Base-by-base conservation (phyloP, 1,284 basidiomycete species). In the Apiotrichum siamense region DNA sequence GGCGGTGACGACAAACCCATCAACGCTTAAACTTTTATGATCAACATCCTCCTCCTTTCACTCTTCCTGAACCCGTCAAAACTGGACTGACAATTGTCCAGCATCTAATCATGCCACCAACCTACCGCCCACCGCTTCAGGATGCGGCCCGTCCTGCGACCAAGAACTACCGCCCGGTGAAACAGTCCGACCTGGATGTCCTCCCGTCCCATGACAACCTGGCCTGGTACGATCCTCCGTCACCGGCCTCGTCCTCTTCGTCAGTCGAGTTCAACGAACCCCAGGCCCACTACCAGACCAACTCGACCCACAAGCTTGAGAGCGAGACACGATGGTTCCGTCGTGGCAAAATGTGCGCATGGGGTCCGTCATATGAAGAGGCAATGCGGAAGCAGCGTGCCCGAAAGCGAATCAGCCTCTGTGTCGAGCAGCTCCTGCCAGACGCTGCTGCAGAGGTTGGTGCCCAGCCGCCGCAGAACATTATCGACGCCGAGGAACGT, bases 301-400 rank as follows among this genome's bases (percentile, higher is more conserved):
- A 76, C 49, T 64, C 65, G 3, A 67, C 68, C 26, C 65, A 65
- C 57, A 76, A 76, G 61, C 64, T 70, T 9, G 52, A 66, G 18
- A 55, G 52, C 1, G 54, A 61, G n/a, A 61, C 69, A 3, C 61
- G 69, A 25, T 74, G 66, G 52, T 63, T 69, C 47, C 65, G 73
- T 6, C 57, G 57, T 15, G 73, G 73, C 36, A 75, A 75, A 58
- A 67, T 72, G 40, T 69, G 61, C 44, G 64, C 71, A 4, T 76
- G 73, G 74, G 66, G 64, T 10, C 70, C 71, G 10, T 54, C 63
- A 25, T 73, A 61, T 50, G 68, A 73, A 33, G 67, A 69, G n/a
- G 58, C 55, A 7, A 55, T 60, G 42, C 45, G 60, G 18, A 56
- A 62, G 12, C 48, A 59, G 18, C 63, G 61, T 4, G 53, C 62